Base-by-base conservation (phyloP, 1,284 basidiomycete genomes). In the Microbotryum violaceum region DNA sequence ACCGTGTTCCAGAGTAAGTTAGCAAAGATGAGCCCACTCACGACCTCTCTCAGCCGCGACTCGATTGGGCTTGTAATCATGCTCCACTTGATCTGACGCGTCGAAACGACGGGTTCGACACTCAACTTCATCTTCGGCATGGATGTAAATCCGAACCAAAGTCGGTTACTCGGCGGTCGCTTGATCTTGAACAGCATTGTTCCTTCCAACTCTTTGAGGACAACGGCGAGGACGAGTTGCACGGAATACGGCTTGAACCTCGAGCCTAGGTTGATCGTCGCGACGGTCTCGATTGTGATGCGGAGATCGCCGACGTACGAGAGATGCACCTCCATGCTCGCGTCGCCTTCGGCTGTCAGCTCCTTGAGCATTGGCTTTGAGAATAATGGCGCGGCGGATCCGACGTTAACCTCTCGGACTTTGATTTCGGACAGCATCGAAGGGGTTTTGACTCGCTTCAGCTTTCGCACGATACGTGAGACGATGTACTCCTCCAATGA, bases 101-200 rank as follows among this genome's bases (percentile, higher is more conserved):
- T 89, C 75, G 88, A 91, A 70, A 97, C 91, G 61, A 97, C 86
- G 1, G 94, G 93, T 74, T 93, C 88, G 58, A 97, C 87, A 66
- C 86, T 83, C 69, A 97, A 77, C 29, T 89, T 87, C 82, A 97
- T 88, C 73, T 85, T 84, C 0, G 96, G 94, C 76, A 85, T 83
- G 65, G 87, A 81, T n/a, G 92, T 96, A 74, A 98, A 98, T 1
- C 90, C 92, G 76, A 93, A 98, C 96, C 94, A 98, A 60, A 98
- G 82, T 42, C 94, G 87, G 74, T 89, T 94, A 72, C 87, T 91
- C 1, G 96, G 96, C 12, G 96, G 92, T n/a, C 86, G 83, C 75
- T 97, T 98, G 70, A 97, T 84, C 73, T 88, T 89, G 70, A 97
- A 78, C 23, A 93, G 78, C 52, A 97, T 74, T 73, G 96, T 94